Base-by-base conservation (phyloP, 2,329 filamentous ascomycete genomes). In the Ascochyta lentis region DNA sequence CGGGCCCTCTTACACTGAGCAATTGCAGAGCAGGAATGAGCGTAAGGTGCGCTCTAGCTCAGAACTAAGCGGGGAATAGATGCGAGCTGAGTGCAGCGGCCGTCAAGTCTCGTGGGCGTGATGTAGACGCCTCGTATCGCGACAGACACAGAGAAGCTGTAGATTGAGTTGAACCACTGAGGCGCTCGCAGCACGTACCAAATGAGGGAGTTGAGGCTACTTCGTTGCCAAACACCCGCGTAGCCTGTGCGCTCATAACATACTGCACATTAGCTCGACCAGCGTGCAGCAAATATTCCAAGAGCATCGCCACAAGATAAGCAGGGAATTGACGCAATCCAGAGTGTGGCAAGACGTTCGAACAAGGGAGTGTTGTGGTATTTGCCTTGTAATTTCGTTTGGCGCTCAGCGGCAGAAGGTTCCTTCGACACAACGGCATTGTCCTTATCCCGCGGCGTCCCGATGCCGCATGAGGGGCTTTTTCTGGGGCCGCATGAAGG, bases 401-500 rank as follows among this genome's bases (percentile, higher is more conserved):
- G 31, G 24, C 39, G 42, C 29, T 40, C 47, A 47, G 42, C 10
- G 47, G 41, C 27, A n/a, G 13, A 49, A 24, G 10, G 31, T 29
- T 56, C 35, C 47, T 56, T 50, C 37, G 37, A 46, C 22, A 45
- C n/a, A 31, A 43, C 41, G 47, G 53, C 37, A 46, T 46, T 42
- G 37, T 38, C 37, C 47, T 38, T 13, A 22, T 38, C 42, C 42
- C 52, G 47, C 19, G 26, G 41, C 47, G 53, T 50, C 42, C 53
- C 53, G 47, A 47, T 42, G 42, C 41, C 47, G 53, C 53, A 50
- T 50, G 47, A 56, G 22, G 41, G 37, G 42, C 53, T 50, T 44
- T 37, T 13, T 29, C 37, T 27, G 47, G 35, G 46, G 53, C 23
- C 47, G 53, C 47, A 50, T 56, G 53, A 50, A 55, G 19, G 31